Conservation (phyloP, 2,329 filamentous ascomycete genomes). For the Sporothrix schenckii region DNA sequence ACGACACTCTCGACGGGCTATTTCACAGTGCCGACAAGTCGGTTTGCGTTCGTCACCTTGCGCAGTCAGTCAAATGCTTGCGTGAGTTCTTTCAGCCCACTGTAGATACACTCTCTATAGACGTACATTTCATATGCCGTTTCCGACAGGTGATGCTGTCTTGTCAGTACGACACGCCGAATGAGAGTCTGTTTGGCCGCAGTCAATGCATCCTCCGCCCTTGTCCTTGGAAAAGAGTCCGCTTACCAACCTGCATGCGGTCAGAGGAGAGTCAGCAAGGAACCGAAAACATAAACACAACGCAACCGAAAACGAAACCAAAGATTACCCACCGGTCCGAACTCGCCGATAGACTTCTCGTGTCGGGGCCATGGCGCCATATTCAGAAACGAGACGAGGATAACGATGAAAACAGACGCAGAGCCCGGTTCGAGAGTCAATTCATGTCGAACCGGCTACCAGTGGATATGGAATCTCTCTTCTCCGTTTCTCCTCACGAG, state of each 20-base stretch:
- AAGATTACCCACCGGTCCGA: neutral
- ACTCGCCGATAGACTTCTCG: constrained; percentile 13
- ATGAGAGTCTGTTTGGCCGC: too few species aligned
- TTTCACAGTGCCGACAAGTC: neutral
- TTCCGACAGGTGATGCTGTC: constrained; percentile 11
- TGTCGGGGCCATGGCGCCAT: constrained; percentile 16
- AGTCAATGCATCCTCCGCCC: too few species aligned
- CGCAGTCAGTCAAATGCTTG: neutral
- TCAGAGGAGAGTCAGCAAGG: neutral
- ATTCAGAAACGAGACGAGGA: neutral
- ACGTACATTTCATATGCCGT: constrained; percentile 23
- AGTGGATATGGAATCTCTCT: too few species aligned
- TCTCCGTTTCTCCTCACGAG: too few species aligned
- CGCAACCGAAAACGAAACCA: neutral
- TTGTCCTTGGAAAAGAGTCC: neutral
- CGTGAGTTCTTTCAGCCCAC: too few species aligned
- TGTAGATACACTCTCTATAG: neutral
- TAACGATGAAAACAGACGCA: neutral
- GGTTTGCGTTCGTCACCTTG: neutral
- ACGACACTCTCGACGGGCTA: neutral
- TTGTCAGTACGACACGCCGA: neutral
- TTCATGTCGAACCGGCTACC: too few species aligned
- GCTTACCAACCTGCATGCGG: neutral
- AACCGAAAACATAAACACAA: neutral
- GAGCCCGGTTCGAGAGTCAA: neutral